Evolutionary conservation across 2,329 filamentous ascomycete species (phyloP).

Genomic region (Aspergillus pseudotamarii): DNA sequence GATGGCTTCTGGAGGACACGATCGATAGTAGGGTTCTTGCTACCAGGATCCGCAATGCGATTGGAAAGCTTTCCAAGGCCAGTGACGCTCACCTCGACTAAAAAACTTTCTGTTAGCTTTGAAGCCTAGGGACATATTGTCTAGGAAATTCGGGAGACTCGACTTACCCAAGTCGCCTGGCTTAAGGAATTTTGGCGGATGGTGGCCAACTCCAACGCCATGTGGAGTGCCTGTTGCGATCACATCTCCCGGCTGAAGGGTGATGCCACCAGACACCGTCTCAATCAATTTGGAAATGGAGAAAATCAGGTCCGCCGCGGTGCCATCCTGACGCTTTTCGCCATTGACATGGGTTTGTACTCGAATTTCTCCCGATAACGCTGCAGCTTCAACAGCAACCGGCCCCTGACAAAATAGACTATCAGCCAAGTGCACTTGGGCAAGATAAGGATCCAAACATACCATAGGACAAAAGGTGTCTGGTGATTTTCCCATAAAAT

Average conservation of each 20-base stretch:
- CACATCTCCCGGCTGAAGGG: constrained; percentile 54
- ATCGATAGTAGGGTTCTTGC: constrained; percentile 30
- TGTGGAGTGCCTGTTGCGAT: constrained; percentile 54
- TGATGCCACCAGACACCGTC: constrained; percentile 54
- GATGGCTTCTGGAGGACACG: constrained; percentile 21
- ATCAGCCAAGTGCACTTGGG: not conserved
- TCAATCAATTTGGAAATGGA: constrained; percentile 50
- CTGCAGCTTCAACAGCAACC: constrained; percentile 52
- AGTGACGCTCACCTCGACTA: constrained; percentile 46
- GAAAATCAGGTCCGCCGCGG: constrained; percentile 55
- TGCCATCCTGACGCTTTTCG: constrained; percentile 53
- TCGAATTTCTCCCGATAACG: constrained; percentile 47
- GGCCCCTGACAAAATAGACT: constrained; percentile 42
- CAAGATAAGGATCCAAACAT: not conserved
- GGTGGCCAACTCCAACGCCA: constrained; percentile 53
- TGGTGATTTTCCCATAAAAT: constrained; percentile 60
- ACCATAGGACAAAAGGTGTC: constrained; percentile 60
- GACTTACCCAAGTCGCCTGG: constrained; percentile 35
- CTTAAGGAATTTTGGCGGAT: constrained; percentile 46
- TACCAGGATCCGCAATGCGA: constrained; percentile 34
- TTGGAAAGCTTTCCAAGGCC: constrained; percentile 48
- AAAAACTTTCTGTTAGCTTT: constrained; percentile 5
- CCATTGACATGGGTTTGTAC: constrained; percentile 55
- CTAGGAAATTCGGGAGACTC: not conserved
- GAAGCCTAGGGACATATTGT: not conserved